Evolutionary conservation across 208 protist species (phyloP).

Genomic region (Trichomonas gallinae): DNA sequence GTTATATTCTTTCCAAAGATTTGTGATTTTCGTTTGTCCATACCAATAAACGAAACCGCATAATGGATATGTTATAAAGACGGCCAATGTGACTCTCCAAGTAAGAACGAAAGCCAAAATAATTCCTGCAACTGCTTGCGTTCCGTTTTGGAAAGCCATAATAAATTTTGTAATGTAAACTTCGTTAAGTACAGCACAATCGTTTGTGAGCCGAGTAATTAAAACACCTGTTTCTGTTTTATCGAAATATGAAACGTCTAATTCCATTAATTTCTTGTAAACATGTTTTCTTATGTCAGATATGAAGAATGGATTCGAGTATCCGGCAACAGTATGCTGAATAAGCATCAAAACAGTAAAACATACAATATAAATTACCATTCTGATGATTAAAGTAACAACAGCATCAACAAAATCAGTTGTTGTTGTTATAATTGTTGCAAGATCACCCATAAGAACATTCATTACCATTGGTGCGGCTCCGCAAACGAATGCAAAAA

Average conservation of each 20-base stretch:
- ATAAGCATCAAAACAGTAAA: neutral
- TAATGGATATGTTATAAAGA: neutral
- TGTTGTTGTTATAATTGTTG: neutral
- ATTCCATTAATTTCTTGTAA: neutral
- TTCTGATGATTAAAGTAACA: neutral
- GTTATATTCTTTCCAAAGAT: neutral
- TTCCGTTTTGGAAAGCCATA: neutral
- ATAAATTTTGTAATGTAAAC: neutral
- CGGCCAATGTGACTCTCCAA: neutral
- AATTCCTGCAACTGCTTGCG: neutral
- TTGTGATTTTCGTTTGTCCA: neutral
- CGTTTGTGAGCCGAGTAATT: neutral
- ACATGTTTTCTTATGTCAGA: neutral
- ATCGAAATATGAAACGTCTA: neutral
- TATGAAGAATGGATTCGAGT: neutral
- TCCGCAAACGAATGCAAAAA: neutral
- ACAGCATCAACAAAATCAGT: neutral
- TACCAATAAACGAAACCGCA: neutral
- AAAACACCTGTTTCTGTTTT: neutral
- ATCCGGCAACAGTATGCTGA: neutral
- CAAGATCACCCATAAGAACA: neutral
- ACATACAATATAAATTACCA: neutral
- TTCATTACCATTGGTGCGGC: neutral
- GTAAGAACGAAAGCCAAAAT: neutral
- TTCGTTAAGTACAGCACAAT: neutral